Evolutionary conservation across 192 early-diverging fungal genomes (phyloP).

Genomic region (Lobosporangium transversale): DNA sequence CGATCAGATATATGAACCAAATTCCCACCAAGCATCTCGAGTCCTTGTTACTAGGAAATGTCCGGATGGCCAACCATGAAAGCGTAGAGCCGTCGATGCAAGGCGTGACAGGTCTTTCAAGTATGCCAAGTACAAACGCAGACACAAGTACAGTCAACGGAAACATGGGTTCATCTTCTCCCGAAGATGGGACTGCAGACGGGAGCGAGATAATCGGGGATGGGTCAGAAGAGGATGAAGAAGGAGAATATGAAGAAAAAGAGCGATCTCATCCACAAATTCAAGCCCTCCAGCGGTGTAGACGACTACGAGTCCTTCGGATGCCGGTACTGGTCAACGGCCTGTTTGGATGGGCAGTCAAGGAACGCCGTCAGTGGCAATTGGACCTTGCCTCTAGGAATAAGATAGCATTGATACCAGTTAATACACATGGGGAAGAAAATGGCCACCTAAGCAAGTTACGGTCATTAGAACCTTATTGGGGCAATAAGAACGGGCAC

Average conservation of each 20-base stretch:
- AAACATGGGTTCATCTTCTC: no score
- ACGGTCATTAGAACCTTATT: no score
- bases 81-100: not conserved
- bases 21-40: slow-evolving; percentile 38
- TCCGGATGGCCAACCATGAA: slow-evolving; percentile 13
- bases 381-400: no score
- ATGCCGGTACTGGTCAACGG: slow-evolving; percentile 37
- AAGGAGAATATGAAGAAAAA: no score
- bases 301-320: slow-evolving; percentile 22
- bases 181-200: no score
- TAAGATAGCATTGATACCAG: no score
- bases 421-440: not conserved
- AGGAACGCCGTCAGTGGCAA: slow-evolving; percentile 17
- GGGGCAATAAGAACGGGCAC: slow-evolving; percentile 11
- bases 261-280: slow-evolving; percentile 29
- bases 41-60: slow-evolving; percentile 30
- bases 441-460: no score
- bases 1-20: slow-evolving; percentile 25
- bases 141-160: not conserved
- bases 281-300: slow-evolving; percentile 16
- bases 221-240: not conserved
- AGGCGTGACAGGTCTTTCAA: no score
- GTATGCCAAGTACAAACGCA: no score
- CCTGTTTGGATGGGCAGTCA: slow-evolving; percentile 34
- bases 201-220: no score